Conservation (phyloP, 163 green algal genomes). For the Chloroidium sp. region DNA sequence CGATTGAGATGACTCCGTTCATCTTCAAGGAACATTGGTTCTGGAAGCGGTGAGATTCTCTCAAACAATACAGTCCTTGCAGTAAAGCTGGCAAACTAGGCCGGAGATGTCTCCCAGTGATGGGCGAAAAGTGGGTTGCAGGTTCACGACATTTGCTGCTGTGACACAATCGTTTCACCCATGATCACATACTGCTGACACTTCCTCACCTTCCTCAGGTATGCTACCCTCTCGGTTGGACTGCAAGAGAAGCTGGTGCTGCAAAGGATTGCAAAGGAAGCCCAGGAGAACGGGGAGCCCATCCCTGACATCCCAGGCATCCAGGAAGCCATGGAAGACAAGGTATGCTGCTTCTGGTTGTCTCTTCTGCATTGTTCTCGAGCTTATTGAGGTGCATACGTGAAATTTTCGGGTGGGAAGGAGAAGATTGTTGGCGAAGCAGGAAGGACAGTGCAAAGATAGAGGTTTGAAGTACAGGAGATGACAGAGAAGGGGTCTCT, state of each 20-base stretch:
- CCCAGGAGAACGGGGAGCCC: constrained; percentile 7
- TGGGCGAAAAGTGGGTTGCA: too few relatives aligned
- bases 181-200: background rate
- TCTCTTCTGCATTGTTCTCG: too few relatives aligned
- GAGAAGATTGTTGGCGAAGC: too few relatives aligned
- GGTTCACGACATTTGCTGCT: background rate
- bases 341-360: background rate
- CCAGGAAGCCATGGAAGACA: constrained; percentile 1
- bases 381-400: too few relatives aligned
- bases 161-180: background rate
- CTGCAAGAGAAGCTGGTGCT: constrained; percentile 18
- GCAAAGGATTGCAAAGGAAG: constrained; percentile 1
- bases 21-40: constrained; percentile 22
- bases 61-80: background rate
- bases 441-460: too few relatives aligned
- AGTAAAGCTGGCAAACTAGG: too few relatives aligned
- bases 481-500: too few relatives aligned
- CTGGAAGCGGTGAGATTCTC: constrained; percentile 14
- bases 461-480: too few relatives aligned
- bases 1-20: constrained; percentile 11
- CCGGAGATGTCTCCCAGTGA: too few relatives aligned
- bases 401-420: too few relatives aligned
- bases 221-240: constrained; percentile 5
- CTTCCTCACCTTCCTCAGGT: background rate
- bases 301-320: background rate